These are phyloP conservation scores for Euclidium syriacum DNA, from an alignment of 345 rosid genomes.

Conservation along the genomic window DNA sequence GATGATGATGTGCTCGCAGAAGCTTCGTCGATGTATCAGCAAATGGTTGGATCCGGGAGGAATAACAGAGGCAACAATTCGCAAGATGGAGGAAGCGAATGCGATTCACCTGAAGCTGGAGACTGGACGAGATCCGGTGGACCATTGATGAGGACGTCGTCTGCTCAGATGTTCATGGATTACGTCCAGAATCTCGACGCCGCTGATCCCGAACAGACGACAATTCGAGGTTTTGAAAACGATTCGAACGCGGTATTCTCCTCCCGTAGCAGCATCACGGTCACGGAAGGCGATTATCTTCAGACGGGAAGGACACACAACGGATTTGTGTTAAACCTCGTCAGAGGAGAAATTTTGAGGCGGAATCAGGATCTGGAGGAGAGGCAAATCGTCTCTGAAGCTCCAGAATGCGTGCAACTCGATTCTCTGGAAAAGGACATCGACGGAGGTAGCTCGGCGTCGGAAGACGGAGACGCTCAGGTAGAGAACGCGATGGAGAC, in stretches of 20 bases:
- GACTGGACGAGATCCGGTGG: conserved; percentile 98
- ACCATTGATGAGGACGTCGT: conserved; percentile 87
- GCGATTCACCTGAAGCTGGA: conserved; percentile 62
- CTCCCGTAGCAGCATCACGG: conserved; percentile 51
- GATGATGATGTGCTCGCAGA: conserved; percentile 56
- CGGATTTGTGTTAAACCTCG: conserved; percentile 73
- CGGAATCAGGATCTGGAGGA: conserved; percentile 38
- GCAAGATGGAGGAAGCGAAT: conserved; percentile 84
- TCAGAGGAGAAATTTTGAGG: conserved; percentile 53
- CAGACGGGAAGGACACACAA: conserved; percentile 66
- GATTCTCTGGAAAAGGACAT: conserved; percentile 61
- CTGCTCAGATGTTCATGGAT: conserved; percentile 70
- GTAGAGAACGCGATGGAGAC: neutral
- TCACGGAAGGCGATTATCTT: conserved; percentile 75
- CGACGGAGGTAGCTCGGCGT: conserved; percentile 58
- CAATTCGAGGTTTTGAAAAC: conserved; percentile 34
- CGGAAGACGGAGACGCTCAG: conserved; percentile 41
- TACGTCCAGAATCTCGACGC: conserved; percentile 63
- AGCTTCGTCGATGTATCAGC: conserved; percentile 31
- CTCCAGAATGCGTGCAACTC: conserved; percentile 59
- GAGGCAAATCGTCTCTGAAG: conserved; percentile 25
- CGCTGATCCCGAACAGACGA: conserved; percentile 30
- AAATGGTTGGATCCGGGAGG: conserved; percentile 38
- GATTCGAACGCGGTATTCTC: conserved; percentile 35
- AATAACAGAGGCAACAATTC: conserved; percentile 24